phyloP scores from a whole-genome alignment of 2,329 filamentous ascomycete species.

The Fusarium sp. region DNA sequence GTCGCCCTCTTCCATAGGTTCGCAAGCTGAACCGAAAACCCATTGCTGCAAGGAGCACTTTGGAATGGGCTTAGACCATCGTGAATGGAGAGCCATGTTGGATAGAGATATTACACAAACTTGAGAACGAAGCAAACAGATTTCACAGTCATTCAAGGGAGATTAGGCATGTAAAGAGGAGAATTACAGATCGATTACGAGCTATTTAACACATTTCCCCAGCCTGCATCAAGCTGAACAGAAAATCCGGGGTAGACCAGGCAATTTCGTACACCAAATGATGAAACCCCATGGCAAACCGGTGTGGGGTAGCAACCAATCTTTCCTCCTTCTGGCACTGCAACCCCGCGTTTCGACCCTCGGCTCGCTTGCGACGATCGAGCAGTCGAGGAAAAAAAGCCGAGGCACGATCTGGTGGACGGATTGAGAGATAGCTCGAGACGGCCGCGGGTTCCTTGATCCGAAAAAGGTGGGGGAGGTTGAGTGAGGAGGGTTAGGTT shows the following conservation, averaged over 20 bases:
- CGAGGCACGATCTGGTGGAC: slow-evolving; percentile 20
- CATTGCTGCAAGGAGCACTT: slow-evolving; percentile 62
- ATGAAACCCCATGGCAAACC: neutral
- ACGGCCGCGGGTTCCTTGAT: neutral
- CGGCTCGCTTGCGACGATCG: neutral
- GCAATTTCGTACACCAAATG: neutral
- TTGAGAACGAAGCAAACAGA: neutral
- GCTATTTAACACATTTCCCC: slow-evolving; percentile 11
- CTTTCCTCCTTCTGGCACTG: slow-evolving; percentile 22
- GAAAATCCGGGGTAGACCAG: slow-evolving; percentile 15
- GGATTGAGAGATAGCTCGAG: neutral
- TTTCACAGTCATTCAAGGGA: neutral
- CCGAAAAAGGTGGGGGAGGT: neutral
- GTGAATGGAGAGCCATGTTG: slow-evolving; percentile 58
- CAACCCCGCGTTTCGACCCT: slow-evolving; percentile 25
- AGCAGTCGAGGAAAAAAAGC: neutral
- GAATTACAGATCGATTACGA: neutral
- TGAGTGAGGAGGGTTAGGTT: neutral
- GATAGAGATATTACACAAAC: neutral
- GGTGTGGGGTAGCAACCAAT: slow-evolving; percentile 23
- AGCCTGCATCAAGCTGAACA: neutral
- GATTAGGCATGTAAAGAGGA: neutral
- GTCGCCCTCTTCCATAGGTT: slow-evolving; percentile 50
- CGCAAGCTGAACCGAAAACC: slow-evolving; percentile 61
- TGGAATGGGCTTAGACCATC: slow-evolving; percentile 57